Conservation (phyloP, 345 rosid species). For the Firmiana major region DNA sequence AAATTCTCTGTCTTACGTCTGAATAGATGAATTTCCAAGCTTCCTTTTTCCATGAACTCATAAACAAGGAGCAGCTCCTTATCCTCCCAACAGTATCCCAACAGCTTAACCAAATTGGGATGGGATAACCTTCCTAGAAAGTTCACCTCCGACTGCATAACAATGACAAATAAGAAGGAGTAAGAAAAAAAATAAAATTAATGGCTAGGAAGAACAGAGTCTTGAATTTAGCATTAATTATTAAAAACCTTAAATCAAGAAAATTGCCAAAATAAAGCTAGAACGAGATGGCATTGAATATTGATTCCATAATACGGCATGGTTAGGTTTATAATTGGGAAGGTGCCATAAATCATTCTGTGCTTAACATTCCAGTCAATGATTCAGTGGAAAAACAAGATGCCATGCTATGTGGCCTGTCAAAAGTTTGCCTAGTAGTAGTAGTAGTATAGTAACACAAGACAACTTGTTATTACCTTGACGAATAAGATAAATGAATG, state of each 20-base stretch:
- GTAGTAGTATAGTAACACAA: too few species aligned
- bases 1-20: slow-evolving; percentile 44
- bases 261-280: not conserved
- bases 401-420: slow-evolving; percentile 2
- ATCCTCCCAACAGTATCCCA: slow-evolving; percentile 85
- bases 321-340: not conserved
- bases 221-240: not conserved
- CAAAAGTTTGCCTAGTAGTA: too few species aligned
- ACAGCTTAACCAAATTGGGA: slow-evolving; percentile 66
- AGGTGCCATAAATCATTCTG: not conserved
- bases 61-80: slow-evolving; percentile 69
- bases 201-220: not conserved
- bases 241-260: not conserved
- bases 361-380: not conserved
- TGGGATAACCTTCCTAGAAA: slow-evolving; percentile 80
- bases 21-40: slow-evolving; percentile 79
- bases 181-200: not conserved
- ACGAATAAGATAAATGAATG: too few species aligned
- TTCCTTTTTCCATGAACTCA: slow-evolving; percentile 81
- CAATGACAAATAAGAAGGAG: not conserved
- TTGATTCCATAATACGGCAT: not conserved
- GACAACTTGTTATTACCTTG: too few species aligned
- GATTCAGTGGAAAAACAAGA: not conserved
- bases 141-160: slow-evolving; percentile 70
- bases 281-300: not conserved